Percentiles rank a stretch among this genome's conserved stretches.
Conservation (phyloP, 202 grass and related monocot species). For the Setaria viridis region DNA sequence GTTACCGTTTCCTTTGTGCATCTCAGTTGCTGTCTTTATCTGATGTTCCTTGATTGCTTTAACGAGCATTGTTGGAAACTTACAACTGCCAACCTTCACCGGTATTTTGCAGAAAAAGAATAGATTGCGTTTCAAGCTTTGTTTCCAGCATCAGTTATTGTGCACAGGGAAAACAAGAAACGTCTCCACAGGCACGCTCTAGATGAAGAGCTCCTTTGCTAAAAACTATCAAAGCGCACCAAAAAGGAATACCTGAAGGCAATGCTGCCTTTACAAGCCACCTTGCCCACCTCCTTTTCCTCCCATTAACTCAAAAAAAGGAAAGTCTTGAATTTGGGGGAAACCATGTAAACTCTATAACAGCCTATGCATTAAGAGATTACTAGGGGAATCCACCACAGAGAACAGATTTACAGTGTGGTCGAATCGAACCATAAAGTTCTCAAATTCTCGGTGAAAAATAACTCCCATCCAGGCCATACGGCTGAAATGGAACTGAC, state of each 20-base stretch:
- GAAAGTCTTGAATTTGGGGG: background rate
- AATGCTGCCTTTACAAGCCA: constrained; percentile 39
- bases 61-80: background rate
- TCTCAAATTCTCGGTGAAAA: background rate
- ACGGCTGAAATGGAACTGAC: background rate
- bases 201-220: background rate
- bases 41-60: background rate
- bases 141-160: background rate
- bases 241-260: background rate
- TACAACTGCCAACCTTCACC: background rate
- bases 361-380: background rate
- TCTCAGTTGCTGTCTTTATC: background rate
- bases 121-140: no score
- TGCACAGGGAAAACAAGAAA: background rate
- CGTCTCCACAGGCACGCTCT: background rate
- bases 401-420: background rate
- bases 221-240: background rate
- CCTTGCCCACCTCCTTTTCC: constrained; percentile 12
- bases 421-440: background rate
- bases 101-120: no score
- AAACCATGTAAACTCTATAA: constrained; percentile 5
- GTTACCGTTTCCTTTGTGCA: background rate
- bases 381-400: background rate
- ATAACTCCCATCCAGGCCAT: background rate
- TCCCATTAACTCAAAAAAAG: constrained; percentile 24